Evolutionary conservation across 306 rosid genomes (phyloP).

Genomic region (Lathyrus tuberosus): DNA sequence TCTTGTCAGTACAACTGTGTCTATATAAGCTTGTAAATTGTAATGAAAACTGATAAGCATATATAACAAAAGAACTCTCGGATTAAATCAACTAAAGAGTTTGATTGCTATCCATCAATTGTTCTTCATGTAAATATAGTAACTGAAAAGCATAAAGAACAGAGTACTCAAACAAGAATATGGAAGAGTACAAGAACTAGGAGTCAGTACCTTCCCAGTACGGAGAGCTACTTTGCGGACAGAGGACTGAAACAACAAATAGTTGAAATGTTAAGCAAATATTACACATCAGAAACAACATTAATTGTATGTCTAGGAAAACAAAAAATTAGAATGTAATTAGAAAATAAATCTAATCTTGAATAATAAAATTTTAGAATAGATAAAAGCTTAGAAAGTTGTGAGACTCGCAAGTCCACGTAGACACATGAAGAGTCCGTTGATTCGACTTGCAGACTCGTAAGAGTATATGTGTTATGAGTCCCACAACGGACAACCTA

Average conservation of each 20-base stretch:
- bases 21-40: too few relatives aligned
- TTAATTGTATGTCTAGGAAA: background rate
- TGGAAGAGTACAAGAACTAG: slow-evolving; percentile 34
- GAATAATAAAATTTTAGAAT: slow-evolving; percentile 5
- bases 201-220: slow-evolving; percentile 73
- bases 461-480: too few relatives aligned
- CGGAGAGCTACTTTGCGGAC: slow-evolving; percentile 81
- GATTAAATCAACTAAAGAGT: background rate
- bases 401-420: too few relatives aligned
- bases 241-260: slow-evolving; percentile 73
- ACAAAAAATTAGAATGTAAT: slow-evolving; percentile 25
- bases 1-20: too few relatives aligned
- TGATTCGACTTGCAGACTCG: too few relatives aligned
- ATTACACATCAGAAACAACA: slow-evolving; percentile 17
- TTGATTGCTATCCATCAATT: background rate
- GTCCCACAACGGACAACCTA: too few relatives aligned
- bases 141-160: background rate
- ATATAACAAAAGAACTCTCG: too few relatives aligned
- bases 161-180: background rate
- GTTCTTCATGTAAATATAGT: background rate
- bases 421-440: too few relatives aligned
- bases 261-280: slow-evolving; percentile 23
- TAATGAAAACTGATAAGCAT: too few relatives aligned
- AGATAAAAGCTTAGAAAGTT: slow-evolving; percentile 7
- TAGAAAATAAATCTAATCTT: slow-evolving; percentile 8